Conservation (phyloP, 2,329 filamentous ascomycete genomes). For the Trichophyton benhamiae region DNA sequence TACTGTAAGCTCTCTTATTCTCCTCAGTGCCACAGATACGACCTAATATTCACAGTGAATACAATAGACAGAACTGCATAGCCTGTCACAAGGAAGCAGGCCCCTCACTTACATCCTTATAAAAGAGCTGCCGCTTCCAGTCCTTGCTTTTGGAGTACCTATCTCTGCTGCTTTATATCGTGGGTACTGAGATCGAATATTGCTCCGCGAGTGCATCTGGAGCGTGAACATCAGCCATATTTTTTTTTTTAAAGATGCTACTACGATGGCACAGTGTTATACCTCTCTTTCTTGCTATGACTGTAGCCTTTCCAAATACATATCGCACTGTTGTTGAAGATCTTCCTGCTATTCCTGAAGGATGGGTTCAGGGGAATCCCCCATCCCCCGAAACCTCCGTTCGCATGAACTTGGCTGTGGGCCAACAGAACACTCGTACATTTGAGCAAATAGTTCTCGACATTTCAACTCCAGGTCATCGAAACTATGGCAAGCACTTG, state of each 20-base stretch:
- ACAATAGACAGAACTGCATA: too few relatives aligned
- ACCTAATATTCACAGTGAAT: neutral
- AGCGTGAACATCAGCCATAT: neutral
- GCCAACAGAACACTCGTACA: conserved; percentile 36
- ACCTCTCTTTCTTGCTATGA: neutral
- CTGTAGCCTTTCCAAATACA: neutral
- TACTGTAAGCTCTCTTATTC: neutral
- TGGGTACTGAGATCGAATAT: neutral
- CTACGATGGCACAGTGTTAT: neutral
- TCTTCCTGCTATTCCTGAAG: conserved; percentile 20
- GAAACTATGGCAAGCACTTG: conserved; percentile 50
- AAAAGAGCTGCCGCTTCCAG: neutral
- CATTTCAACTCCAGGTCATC: conserved; percentile 48
- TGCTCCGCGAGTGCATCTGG: neutral
- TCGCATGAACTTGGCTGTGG: conserved; percentile 39
- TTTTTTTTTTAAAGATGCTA: neutral
- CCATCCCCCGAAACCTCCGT: conserved; percentile 30
- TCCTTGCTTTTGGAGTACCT: neutral
- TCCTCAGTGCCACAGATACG: neutral
- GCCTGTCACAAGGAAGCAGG: neutral
- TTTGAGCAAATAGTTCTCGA: conserved; percentile 50
- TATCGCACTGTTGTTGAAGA: conserved; percentile 21
- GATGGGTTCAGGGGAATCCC: conserved; percentile 22
- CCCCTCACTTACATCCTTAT: neutral
- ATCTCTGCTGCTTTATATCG: neutral